Evolutionary conservation across 2,329 filamentous ascomycete genomes (phyloP), one percentile per base, ranked within the genome.

Genomic region (Thielaviopsis euricoi): DNA sequence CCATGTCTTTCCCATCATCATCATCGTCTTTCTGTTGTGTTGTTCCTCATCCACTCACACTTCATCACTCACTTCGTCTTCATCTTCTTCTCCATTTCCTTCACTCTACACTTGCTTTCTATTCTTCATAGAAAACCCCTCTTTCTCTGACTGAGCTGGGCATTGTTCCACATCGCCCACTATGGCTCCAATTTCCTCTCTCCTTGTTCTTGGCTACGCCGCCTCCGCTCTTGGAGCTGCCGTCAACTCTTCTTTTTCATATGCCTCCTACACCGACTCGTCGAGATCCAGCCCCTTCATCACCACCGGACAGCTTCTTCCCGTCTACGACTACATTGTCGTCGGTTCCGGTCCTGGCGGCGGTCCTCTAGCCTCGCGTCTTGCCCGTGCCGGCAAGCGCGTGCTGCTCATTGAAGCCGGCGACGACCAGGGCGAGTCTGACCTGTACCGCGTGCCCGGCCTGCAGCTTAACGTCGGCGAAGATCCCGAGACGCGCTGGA

Each of bases 331-430:
- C 62, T 82, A 81, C 66, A 71, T 82, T n/a, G 71, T 82, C 17
- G 74, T 82, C 40, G 79, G 79, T 5, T 79, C 76, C 13, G 78
- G 78, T 2, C 71, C 78, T 1, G 78, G 78, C 33, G 78, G 78
- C 52, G 77, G 73, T 26, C 77, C 78, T 3, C 66, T 81, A 3
- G 77, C 79, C 6, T 74, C 76, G 51, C 73, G 77, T 52, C 74
- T 82, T 48, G 79, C 79, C 15, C 70, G 75, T 21, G 76, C 76
- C 10, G 79, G 79, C 50, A 73, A 77, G 67, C 77, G 72, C 60
- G 77, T 78, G 5, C 71, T 82, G n/a, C 69, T 82, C 2, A 73
- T 82, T 25, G 79, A 82, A 61, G 79, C 78, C 19, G 79, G 79
- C 52, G 75, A 77, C 51, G 78, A 82, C 62, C 73, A 79, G 61